These are phyloP conservation scores for Nakazawaea populi DNA, from an alignment of 805 yeast genomes.

Conservation along the genomic window DNA sequence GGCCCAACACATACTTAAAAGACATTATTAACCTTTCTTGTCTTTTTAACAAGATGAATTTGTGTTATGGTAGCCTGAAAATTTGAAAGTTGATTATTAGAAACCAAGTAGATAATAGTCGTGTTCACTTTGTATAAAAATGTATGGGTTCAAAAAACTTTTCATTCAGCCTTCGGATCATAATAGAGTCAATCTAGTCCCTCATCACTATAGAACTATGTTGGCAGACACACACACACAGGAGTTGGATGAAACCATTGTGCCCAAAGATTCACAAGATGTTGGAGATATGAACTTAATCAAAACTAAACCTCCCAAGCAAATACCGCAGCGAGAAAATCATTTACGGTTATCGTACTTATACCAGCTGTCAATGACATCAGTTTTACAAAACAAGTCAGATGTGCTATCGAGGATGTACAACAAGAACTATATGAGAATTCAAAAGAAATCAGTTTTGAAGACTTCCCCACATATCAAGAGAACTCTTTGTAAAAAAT, in stretches of 20 bases:
- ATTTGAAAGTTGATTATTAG: too few relatives aligned
- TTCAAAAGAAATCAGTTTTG: constrained; percentile 63
- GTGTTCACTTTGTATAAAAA: background rate
- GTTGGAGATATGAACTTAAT: background rate
- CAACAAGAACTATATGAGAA: constrained; percentile 47
- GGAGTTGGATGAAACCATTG: too few relatives aligned
- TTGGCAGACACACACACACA: too few relatives aligned
- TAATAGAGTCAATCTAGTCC: too few relatives aligned
- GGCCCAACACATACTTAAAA: constrained; percentile 40
- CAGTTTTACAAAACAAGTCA: constrained; percentile 17
- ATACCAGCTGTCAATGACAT: constrained; percentile 46
- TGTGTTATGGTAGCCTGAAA: too few relatives aligned
- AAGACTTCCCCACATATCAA: constrained; percentile 61
- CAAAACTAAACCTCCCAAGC: constrained; percentile 26
- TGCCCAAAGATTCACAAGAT: background rate
- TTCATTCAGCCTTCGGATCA: too few relatives aligned
- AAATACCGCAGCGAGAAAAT: constrained; percentile 49
- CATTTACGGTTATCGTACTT: constrained; percentile 54
- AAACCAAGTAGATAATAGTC: background rate
- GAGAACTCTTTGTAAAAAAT: constrained; percentile 63
- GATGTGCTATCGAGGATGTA: constrained; percentile 50
- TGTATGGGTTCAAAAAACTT: background rate
- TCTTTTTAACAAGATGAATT: background rate
- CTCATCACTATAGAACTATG: too few relatives aligned
- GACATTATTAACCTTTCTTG: constrained; percentile 29